Base-by-base conservation (phyloP, 2,329 filamentous ascomycete genomes). In the Arthroderma uncinatum region DNA sequence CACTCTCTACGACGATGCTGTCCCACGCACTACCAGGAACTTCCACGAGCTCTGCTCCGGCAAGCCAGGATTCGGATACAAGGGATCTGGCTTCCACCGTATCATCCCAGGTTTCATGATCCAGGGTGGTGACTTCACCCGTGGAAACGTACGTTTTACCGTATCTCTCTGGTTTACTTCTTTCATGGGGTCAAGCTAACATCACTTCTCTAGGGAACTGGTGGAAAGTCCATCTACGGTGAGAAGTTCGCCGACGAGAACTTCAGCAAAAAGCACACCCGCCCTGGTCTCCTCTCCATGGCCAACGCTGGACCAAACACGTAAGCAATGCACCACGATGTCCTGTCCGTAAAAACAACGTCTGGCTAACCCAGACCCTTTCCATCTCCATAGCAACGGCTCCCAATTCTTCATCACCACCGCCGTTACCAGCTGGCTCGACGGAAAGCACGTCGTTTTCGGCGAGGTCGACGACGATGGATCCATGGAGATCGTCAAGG, bases 261-360 rank as follows among this genome's bases (percentile, higher is more conserved):
- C 85, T 94, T 95, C 81, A 70, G 75, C 62, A 71, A 79, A 65
- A 84, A 82, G 79, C 90, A 95, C 83, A 75, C 74, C 73, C 77
- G 79, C 67, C 85, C 86, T 62, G 87, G 85, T 78, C 81, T 91
- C 66, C 82, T 95, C 65, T 95, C 90, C 76, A 95, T 95, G 90
- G 90, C 90, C 73, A 95, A 95, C 77, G 87, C 90, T 67, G 90
- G 90, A 66, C 86, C 87, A 71, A 95, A 97, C 86, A 97, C 92
- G 80, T 83, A 76, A 70, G 79, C 71, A 48, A 36, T 53, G n/a
- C 56, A 5, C 42, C 37, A 16, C 42, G 37, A 39, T 36, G 19
- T 9, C 4, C 28, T 30, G 3, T 30, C 7, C 7, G 28, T 30
- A 30, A 30, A 30, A 30, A 4, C 28, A 30, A 4, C 3, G 3